Conservation (phyloP, 192 early-diverging fungal genomes). For the Umbelopsis sp. region DNA sequence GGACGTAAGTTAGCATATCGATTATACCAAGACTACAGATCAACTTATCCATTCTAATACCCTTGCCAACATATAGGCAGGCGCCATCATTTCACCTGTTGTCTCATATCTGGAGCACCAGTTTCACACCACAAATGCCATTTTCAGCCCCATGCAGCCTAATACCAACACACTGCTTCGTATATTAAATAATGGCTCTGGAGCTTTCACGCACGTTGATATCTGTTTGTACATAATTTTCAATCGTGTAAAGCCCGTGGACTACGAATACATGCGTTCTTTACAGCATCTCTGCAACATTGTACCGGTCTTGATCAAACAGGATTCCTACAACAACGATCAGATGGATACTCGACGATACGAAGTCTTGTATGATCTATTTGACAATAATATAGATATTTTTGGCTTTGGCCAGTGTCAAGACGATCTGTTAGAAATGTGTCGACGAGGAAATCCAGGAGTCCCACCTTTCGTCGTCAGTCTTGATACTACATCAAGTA, state of each 20-base stretch:
- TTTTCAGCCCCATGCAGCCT: constrained; percentile 23
- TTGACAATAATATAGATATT: constrained; percentile 55
- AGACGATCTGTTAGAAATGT: constrained; percentile 49
- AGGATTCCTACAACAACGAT: constrained; percentile 51
- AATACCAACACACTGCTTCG: not conserved
- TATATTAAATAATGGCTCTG: constrained; percentile 16
- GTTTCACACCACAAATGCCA: constrained; percentile 29
- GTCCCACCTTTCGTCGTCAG: constrained; percentile 57
- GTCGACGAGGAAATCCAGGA: constrained; percentile 43
- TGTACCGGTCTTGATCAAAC: constrained; percentile 69
- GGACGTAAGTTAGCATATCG: constrained; percentile 37
- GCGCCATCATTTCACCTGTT: constrained; percentile 24
- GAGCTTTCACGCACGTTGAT: constrained; percentile 40
- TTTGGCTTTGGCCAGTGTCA: constrained; percentile 57
- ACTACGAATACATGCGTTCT: constrained; percentile 68
- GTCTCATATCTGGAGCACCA: constrained; percentile 33
- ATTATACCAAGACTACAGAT: too few species aligned
- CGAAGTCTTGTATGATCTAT: constrained; percentile 50
- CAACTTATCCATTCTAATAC: too few species aligned
- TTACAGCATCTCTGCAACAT: constrained; percentile 58
- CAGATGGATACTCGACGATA: constrained; percentile 58
- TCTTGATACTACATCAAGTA: constrained; percentile 10
- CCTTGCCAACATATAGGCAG: too few species aligned
- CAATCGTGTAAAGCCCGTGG: constrained; percentile 68
- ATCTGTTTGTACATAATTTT: constrained; percentile 52